These are phyloP conservation scores for Epichloe baconii DNA, from an alignment of 2,329 filamentous ascomycete genomes.

Conservation along the genomic window DNA sequence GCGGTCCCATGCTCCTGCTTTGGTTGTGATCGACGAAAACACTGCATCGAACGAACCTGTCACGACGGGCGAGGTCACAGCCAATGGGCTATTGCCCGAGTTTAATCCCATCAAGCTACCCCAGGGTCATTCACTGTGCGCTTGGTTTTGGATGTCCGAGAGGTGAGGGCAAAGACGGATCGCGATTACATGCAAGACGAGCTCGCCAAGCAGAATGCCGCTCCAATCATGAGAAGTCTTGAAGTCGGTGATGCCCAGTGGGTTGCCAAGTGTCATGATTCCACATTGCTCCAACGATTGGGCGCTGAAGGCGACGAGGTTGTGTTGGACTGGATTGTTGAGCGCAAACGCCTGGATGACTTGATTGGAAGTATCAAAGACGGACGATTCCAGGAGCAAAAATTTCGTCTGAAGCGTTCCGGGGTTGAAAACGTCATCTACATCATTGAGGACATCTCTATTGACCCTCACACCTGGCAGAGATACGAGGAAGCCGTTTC, in stretches of 20 bases:
- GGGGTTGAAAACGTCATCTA: constrained; percentile 69
- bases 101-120: constrained; percentile 49
- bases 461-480: constrained; percentile 39
- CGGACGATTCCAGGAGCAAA: constrained; percentile 72
- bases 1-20: constrained; percentile 10
- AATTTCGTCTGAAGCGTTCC: constrained; percentile 61
- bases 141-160: constrained; percentile 61
- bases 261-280: constrained; percentile 60
- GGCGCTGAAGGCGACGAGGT: constrained; percentile 56
- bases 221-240: constrained; percentile 52
- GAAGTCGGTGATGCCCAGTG: constrained; percentile 67
- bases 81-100: constrained; percentile 23
- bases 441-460: constrained; percentile 59
- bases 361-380: constrained; percentile 71
- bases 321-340: constrained; percentile 67
- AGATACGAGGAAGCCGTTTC: constrained; percentile 55
- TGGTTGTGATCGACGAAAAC: constrained; percentile 1
- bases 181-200: constrained; percentile 66
- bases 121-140: constrained; percentile 59
- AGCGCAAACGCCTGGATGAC: constrained; percentile 70
- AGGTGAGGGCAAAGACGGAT: constrained; percentile 59
- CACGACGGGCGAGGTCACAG: constrained; percentile 7
- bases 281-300: constrained; percentile 37
- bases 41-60: neutral
- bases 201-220: constrained; percentile 51